Evolutionary conservation across 2,329 filamentous ascomycete genomes (phyloP).

Genomic region (Aspergillus puulaauensis): DNA sequence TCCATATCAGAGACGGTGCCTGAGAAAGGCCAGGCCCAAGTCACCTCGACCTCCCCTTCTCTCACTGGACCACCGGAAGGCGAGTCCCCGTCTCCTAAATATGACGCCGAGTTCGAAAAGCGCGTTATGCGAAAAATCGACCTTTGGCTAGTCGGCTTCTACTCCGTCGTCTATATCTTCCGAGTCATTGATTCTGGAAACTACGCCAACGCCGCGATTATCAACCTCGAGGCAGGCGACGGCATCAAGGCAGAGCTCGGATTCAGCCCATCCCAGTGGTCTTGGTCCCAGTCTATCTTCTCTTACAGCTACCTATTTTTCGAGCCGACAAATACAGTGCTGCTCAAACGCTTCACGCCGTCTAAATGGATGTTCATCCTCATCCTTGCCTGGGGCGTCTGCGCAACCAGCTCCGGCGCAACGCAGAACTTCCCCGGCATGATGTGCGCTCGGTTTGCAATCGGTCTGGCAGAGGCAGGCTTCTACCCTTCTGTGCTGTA

Average conservation of each 20-base stretch:
- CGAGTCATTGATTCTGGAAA: conserved; percentile 42
- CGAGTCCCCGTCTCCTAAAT: not conserved
- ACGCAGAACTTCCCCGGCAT: conserved; percentile 37
- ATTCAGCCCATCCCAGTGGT: conserved; percentile 34
- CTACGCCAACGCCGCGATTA: conserved; percentile 43
- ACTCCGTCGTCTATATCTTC: conserved; percentile 43
- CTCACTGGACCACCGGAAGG: not conserved
- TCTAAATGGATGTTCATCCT: conserved; percentile 39
- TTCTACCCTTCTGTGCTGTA: conserved; percentile 38
- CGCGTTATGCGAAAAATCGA: conserved; percentile 36
- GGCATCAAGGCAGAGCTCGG: conserved; percentile 42
- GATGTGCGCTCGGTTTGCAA: conserved; percentile 40
- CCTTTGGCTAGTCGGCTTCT: conserved; percentile 28
- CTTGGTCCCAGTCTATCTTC: conserved; percentile 44
- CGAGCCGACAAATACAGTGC: conserved; percentile 40
- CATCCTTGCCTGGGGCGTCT: conserved; percentile 38
- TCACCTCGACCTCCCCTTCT: not conserved
- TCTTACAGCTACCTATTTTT: conserved; percentile 42
- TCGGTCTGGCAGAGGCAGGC: conserved; percentile 37
- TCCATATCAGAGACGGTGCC: not conserved
- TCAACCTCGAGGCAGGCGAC: conserved; percentile 41
- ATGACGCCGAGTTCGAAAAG: conserved; percentile 25
- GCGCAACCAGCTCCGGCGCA: conserved; percentile 36
- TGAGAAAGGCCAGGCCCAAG: not conserved
- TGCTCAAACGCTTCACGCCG: conserved; percentile 36